phyloP scores from a whole-genome alignment of 2,329 filamentous ascomycete genomes.

The Paraconiothyrium brasiliense region DNA sequence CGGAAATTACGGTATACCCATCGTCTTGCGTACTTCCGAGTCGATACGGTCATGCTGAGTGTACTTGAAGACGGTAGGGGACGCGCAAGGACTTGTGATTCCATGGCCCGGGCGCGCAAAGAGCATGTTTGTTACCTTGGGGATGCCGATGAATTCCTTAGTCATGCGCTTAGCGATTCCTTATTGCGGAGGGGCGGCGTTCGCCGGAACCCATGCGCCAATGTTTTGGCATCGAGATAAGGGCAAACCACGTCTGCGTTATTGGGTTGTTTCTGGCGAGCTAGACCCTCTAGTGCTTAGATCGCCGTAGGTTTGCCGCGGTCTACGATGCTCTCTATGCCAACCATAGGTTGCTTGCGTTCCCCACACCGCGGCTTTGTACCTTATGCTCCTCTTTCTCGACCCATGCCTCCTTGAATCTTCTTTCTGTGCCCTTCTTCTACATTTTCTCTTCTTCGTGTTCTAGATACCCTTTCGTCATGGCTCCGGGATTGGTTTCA shows the following conservation, averaged over 20 bases:
- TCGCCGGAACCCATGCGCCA: slow-evolving; percentile 2
- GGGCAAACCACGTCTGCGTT: neutral
- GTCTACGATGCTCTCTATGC: neutral
- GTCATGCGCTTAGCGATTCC: neutral
- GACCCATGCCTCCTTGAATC: neutral
- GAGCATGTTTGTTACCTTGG: neutral
- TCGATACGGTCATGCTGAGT: slow-evolving; percentile 25
- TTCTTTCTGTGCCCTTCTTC: neutral
- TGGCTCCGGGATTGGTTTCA: slow-evolving; percentile 66
- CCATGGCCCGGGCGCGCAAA: too few relatives aligned
- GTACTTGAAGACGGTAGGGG: slow-evolving; percentile 35
- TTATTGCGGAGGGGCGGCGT: slow-evolving; percentile 4
- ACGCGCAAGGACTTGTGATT: slow-evolving; percentile 37
- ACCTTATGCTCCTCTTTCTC: neutral
- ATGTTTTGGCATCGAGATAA: slow-evolving; percentile 5
- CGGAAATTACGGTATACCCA: slow-evolving; percentile 27
- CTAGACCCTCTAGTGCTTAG: slow-evolving; percentile 4
- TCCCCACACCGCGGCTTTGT: slow-evolving; percentile 12
- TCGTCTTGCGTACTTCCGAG: slow-evolving; percentile 21
- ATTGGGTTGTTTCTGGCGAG: slow-evolving; percentile 7
- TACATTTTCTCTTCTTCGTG: neutral
- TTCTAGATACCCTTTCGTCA: slow-evolving; percentile 37
- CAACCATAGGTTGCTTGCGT: neutral
- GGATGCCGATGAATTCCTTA: neutral
- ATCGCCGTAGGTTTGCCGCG: slow-evolving; percentile 11